These are phyloP conservation scores for Tetrapisispora phaffii DNA, from an alignment of 805 yeast species.

Conservation along the genomic window DNA sequence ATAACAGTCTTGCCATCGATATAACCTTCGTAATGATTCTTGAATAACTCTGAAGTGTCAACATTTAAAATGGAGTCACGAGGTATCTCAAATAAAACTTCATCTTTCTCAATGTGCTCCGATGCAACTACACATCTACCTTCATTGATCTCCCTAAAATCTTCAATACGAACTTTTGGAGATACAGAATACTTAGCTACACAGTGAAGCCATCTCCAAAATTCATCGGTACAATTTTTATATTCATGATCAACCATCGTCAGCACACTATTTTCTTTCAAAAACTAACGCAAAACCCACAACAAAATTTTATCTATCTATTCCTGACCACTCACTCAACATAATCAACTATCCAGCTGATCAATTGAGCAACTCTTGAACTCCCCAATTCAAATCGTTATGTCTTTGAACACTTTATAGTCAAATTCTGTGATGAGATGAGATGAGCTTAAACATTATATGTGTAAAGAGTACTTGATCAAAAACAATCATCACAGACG, in stretches of 20 bases:
- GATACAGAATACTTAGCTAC: constrained; percentile 40
- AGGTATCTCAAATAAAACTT: constrained; percentile 62
- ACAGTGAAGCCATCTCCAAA: constrained; percentile 36
- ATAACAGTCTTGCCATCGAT: not conserved
- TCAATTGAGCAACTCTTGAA: too few species aligned
- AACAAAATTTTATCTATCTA: too few species aligned
- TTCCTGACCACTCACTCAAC: too few species aligned
- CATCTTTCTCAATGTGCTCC: constrained; percentile 51
- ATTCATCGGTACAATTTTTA: constrained; percentile 31
- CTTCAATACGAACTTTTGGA: constrained; percentile 48
- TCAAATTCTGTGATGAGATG: not conserved
- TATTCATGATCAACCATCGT: constrained; percentile 8
- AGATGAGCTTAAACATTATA: not conserved
- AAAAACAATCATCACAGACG: not conserved
- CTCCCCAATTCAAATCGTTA: too few species aligned
- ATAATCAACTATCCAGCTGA: too few species aligned
- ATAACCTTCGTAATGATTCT: not conserved
- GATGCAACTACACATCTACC: constrained; percentile 73
- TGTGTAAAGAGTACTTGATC: too few species aligned
- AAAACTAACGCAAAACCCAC: too few species aligned
- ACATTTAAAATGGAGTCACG: constrained; percentile 46
- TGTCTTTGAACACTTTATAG: too few species aligned
- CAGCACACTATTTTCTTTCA: too few species aligned
- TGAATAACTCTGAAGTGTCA: constrained; percentile 38
- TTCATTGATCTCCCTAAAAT: constrained; percentile 47